Conservation (phyloP, 2,329 filamentous ascomycete genomes). For the Sporothrix schenckii region DNA sequence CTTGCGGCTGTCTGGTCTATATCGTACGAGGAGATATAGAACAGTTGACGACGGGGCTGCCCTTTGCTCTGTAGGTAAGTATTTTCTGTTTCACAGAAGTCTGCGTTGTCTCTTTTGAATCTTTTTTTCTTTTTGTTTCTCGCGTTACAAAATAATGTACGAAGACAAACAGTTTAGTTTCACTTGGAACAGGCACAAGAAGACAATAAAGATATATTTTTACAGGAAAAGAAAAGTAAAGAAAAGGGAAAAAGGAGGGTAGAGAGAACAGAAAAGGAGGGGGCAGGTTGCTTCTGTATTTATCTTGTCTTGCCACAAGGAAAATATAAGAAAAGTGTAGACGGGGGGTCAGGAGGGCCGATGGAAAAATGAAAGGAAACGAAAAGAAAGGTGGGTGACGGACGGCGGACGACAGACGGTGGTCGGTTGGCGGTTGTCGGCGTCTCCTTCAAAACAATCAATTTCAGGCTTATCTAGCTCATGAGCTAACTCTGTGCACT, state of each 20-base stretch:
- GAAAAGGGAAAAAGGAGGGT: background rate
- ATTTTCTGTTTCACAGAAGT: background rate
- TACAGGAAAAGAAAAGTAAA: slow-evolving; percentile 10
- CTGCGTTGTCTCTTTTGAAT: background rate
- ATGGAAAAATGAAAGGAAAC: background rate
- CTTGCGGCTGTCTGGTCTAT: background rate
- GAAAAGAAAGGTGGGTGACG: background rate
- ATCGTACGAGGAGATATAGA: background rate
- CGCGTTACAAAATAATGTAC: slow-evolving; percentile 15
- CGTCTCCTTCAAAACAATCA: slow-evolving; percentile 5
- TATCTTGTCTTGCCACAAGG: slow-evolving; percentile 3
- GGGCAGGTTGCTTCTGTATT: slow-evolving; percentile 15
- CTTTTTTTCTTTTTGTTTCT: background rate
- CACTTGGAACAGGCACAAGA: slow-evolving; percentile 17
- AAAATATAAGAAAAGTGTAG: slow-evolving; percentile 1
- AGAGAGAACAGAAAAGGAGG: background rate
- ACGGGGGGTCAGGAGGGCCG: slow-evolving; percentile 7
- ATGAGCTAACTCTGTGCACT: slow-evolving; percentile 3
- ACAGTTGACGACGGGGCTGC: background rate
- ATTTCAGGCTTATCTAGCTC: background rate
- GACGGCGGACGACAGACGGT: background rate
- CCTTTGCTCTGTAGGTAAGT: background rate
- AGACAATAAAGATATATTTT: background rate
- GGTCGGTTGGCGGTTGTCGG: slow-evolving; percentile 14
- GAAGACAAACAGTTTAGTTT: background rate